A percentile compares a stretch with the other conserved stretches of the same genome.
Evolutionary conservation across 805 yeast species (phyloP).

Genomic region (Starmera amethionina): DNA sequence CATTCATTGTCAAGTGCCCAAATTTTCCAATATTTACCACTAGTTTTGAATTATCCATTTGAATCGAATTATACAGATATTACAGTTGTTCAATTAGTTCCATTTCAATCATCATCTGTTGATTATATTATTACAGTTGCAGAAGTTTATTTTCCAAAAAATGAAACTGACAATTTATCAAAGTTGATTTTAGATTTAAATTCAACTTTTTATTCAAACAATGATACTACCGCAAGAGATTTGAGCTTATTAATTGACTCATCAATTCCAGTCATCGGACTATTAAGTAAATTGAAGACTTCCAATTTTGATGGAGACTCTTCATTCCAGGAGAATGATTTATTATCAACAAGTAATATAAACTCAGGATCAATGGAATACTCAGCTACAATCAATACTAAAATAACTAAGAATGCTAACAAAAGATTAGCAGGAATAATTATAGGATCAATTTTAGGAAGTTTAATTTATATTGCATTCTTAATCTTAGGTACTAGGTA

Average conservation of each 20-base stretch:
- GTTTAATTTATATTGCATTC: conserved; percentile 49
- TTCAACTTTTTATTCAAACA: conserved; percentile 55
- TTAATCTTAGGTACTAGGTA: conserved; percentile 46
- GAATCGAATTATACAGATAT: conserved; percentile 30
- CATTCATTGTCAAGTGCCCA: conserved; percentile 74
- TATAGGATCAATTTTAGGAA: conserved; percentile 76
- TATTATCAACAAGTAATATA: conserved; percentile 6
- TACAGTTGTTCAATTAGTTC: conserved; percentile 61
- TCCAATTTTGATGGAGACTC: conserved; percentile 8
- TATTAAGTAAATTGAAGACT: conserved; percentile 12
- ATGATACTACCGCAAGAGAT: conserved; percentile 41
- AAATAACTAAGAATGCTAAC: conserved; percentile 20
- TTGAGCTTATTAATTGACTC: conserved; percentile 68
- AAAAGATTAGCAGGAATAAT: conserved; percentile 65
- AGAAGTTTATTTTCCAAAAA: conserved; percentile 67
- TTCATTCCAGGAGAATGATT: conserved; percentile 6
- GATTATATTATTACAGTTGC: conserved; percentile 81
- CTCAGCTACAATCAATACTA: conserved; percentile 11
- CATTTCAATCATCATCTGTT: conserved; percentile 48
- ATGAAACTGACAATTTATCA: conserved; percentile 39
- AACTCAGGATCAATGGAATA: conserved; percentile 22
- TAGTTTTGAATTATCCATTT: conserved; percentile 57
- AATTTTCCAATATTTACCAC: conserved; percentile 78
- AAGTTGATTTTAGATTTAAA: conserved; percentile 34
- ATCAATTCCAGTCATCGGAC: conserved; percentile 47